Base-by-base conservation (phyloP, 2,329 filamentous ascomycete genomes). In the Fusarium sororula region DNA sequence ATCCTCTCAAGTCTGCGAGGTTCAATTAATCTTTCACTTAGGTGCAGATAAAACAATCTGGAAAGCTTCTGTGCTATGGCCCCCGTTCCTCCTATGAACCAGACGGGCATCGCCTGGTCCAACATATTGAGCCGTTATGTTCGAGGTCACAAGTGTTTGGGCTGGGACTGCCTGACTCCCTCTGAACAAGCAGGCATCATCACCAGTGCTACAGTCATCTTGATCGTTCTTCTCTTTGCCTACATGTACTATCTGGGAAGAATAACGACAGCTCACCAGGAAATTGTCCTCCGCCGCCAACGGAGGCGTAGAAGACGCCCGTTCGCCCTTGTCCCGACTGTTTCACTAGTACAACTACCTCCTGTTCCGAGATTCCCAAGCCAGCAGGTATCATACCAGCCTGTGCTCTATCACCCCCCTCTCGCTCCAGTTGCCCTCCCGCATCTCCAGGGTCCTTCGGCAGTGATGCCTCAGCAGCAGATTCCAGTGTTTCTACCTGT, bases 101-200 rank as follows among this genome's bases (percentile, higher is more conserved):
- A 37, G 18, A 20, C 32, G 9, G 9, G 10, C 44, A 26, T 20
- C 20, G 9, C 41, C 24, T 41, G 24, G 44, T 57, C 28, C 9
- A 30, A 17, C 14, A 4, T 7, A 11, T 38, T 47, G 18, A 42
- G 12, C 9, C 32, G 62, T 35, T 24, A 32, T 11, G 37, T 24
- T 24, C 70, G 67, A 18, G 22, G 50, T 24, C 47, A 64, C 14
- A 42, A 62, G 13, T 84, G 81, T 67, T 66, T 73, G 6, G 80
- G 82, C 17, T 86, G 83, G 83, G 65, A 77, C 47, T 86, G 85
- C 65, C 77, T 86, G n/a, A 83, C 75, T 35, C 51, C 72, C 15
- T 72, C 80, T 0, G 78, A 84, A 48, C 79, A 84, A 39, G 81
- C 81, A 28, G 85, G 85, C 5, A 80, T 85, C 37, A 81, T 86